Conservation (phyloP, 345 rosid species). For the Aquilaria sinensis region DNA sequence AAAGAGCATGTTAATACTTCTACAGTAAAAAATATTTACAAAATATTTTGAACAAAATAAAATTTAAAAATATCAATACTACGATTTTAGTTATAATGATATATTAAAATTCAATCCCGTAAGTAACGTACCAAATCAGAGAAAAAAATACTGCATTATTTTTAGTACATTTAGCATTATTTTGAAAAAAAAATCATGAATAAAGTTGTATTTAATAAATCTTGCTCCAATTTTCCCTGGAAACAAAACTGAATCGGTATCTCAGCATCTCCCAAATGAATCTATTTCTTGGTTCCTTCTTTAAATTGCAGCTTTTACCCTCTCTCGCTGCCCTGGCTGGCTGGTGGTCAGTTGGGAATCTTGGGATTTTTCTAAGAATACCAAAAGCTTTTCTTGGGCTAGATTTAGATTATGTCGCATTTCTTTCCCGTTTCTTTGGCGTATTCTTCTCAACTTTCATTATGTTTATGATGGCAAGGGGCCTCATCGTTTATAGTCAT, state of each 20-base stretch:
- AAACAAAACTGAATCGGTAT: slow-evolving; percentile 6
- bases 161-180: not conserved
- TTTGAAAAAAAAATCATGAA: not conserved
- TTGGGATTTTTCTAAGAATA: not conserved
- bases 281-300: not conserved
- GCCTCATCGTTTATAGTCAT: too few relatives aligned
- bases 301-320: too few relatives aligned
- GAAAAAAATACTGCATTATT: too few relatives aligned
- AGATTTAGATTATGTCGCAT: slow-evolving; percentile 1
- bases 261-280: slow-evolving; percentile 33
- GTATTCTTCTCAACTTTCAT: not conserved
- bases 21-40: too few relatives aligned
- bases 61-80: not conserved
- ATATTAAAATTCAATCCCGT: too few relatives aligned
- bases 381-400: not conserved
- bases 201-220: too few relatives aligned
- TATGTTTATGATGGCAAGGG: too few relatives aligned
- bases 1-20: too few relatives aligned
- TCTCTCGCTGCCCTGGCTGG: not conserved
- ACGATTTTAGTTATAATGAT: too few relatives aligned
- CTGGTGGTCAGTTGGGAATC: not conserved
- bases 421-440: not conserved
- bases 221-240: too few relatives aligned
- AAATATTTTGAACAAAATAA: too few relatives aligned
- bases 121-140: too few relatives aligned